Evolutionary conservation across 768 basidiomycete species (phyloP).

Genomic region (Rhizopogon salebrosus): DNA sequence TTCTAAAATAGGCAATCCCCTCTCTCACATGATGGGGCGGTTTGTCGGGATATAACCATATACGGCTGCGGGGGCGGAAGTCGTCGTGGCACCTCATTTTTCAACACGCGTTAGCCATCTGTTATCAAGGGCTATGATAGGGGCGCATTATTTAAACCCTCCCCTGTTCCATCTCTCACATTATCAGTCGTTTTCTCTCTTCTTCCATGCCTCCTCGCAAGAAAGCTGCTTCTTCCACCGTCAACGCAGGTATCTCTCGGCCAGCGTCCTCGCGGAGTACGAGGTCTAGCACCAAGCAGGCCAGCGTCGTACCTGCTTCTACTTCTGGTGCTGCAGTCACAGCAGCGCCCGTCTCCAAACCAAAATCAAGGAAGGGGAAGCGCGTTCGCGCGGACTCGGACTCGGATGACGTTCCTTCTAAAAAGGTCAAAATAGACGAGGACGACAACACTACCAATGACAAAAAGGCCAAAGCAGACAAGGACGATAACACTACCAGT

Average conservation of each 20-base stretch:
- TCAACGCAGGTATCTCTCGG: constrained; percentile 19
- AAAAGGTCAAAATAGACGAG: constrained; percentile 16
- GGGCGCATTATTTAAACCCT: background rate
- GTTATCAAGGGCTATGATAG: background rate
- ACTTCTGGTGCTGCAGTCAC: constrained; percentile 15
- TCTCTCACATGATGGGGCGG: background rate
- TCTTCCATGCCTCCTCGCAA: constrained; percentile 41
- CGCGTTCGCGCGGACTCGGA: constrained; percentile 10
- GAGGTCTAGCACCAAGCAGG: constrained; percentile 30
- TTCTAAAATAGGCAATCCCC: background rate
- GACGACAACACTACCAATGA: constrained; percentile 13
- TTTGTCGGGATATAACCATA: background rate
- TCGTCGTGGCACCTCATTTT: background rate
- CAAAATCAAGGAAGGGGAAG: constrained; percentile 22
- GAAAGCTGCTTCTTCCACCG: constrained; percentile 29
- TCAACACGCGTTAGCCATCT: background rate
- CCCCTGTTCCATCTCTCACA: background rate
- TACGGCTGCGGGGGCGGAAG: background rate
- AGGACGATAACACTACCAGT: constrained; percentile 9
- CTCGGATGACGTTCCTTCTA: constrained; percentile 7
- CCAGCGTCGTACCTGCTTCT: constrained; percentile 16
- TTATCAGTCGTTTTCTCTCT: background rate
- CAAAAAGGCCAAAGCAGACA: constrained; percentile 18
- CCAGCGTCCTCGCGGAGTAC: constrained; percentile 19
- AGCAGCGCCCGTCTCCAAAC: constrained; percentile 22